Conservation (phyloP, 345 rosid genomes). For the Syzygium aqueum region DNA sequence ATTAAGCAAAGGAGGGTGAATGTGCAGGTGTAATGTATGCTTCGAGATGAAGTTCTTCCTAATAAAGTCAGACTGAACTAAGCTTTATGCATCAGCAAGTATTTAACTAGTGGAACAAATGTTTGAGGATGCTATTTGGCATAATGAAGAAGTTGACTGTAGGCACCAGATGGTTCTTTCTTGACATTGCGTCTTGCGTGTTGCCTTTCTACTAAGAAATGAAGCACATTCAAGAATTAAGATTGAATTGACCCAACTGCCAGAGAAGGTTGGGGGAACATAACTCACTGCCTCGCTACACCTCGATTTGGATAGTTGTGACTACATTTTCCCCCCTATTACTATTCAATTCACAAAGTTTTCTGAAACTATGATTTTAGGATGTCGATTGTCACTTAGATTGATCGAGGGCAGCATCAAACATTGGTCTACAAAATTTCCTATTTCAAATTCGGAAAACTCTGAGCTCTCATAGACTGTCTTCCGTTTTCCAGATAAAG, state of each 20-base stretch:
- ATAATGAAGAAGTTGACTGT: too few relatives aligned
- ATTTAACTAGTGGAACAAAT: too few relatives aligned
- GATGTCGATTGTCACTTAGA: background rate
- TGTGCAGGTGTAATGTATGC: too few relatives aligned
- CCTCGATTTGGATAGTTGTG: background rate
- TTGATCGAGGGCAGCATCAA: background rate
- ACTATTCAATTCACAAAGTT: background rate
- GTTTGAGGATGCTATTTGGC: too few relatives aligned
- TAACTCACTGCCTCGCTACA: background rate
- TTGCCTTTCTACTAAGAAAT: too few relatives aligned
- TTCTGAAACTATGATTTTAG: background rate
- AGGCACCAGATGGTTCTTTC: too few relatives aligned
- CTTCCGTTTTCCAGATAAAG: background rate
- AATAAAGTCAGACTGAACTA: too few relatives aligned
- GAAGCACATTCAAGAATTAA: too few relatives aligned
- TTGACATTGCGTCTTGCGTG: too few relatives aligned
- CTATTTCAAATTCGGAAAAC: background rate
- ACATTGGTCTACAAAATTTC: background rate
- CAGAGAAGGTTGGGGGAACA: background rate
- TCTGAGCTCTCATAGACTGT: background rate
- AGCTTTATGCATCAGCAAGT: too few relatives aligned
- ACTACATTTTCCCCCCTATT: background rate
- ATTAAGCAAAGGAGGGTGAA: too few relatives aligned
- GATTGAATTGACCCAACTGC: background rate
- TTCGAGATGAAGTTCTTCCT: too few relatives aligned